phyloP scores from a whole-genome alignment of 2,329 filamentous ascomycete genomes.

The Bipolaris bicolor region DNA sequence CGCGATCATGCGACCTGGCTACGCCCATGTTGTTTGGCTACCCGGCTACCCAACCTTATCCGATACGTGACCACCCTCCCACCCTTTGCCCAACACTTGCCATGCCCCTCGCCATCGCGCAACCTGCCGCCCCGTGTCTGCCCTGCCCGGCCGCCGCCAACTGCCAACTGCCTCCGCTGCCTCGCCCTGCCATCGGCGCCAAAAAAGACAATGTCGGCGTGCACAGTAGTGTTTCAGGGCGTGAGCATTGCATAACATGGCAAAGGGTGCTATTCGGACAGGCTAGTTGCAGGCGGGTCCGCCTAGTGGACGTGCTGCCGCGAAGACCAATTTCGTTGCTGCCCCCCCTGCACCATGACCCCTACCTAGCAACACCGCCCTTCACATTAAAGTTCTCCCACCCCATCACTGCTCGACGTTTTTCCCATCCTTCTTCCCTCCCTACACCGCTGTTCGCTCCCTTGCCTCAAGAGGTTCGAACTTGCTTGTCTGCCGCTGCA shows the following conservation, averaged over 20 bases:
- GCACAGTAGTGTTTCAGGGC: conserved; percentile 40
- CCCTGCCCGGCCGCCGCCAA: not conserved
- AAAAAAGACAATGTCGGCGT: conserved; percentile 22
- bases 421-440: conserved; percentile 40
- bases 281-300: conserved; percentile 38
- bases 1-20: conserved; percentile 35
- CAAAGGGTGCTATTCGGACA: conserved; percentile 37
- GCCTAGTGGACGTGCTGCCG: conserved; percentile 41
- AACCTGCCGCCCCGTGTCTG: not conserved
- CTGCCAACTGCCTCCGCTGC: too few species aligned
- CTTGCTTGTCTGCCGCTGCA: conserved; percentile 36
- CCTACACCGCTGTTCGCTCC: conserved; percentile 39
- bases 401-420: conserved; percentile 35
- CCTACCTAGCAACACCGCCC: conserved; percentile 45
- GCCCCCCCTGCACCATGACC: conserved; percentile 34
- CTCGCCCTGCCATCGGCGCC: not conserved
- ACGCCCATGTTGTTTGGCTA: conserved; percentile 21
- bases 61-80: conserved; percentile 21
- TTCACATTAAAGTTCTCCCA: conserved; percentile 44
- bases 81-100: not conserved
- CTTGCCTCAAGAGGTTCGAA: conserved; percentile 34
- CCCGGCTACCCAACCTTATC: conserved; percentile 23
- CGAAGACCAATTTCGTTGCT: conserved; percentile 42
- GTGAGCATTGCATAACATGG: conserved; percentile 39
- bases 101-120: not conserved